Evolutionary conservation across 2,329 filamentous ascomycete genomes (phyloP), one percentile per base, ranked within the genome.

Genomic region (Simplicillium aogashimaense): DNA sequence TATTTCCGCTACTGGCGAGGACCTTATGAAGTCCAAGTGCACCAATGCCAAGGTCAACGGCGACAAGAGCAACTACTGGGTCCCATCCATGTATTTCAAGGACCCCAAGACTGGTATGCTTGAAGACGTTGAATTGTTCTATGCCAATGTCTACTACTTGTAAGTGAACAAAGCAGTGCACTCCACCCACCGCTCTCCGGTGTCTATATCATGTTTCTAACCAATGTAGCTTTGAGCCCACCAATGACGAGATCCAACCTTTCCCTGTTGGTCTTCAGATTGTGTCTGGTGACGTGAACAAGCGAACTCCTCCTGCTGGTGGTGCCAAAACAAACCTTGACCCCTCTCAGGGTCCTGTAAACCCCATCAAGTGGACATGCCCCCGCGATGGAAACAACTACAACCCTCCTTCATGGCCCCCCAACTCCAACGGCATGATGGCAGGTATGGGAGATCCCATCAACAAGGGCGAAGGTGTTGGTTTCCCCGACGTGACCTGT

Each of bases 121-220:
- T 49, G 74, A 80, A 57, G 69, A 72, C 29, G 83, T 88, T 14
- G 69, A 78, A 35, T 63, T 84, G 45, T 79, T 81, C 52, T 86
- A 86, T 56, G 79, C 82, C 74, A 80, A 81, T 53, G 74, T 75
- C 45, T 92, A 92, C 67, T 89, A 90, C 64, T 80, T 83, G 72
- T 76, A 54, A 58, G 68, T 52, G 1, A 31, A 25, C 16, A 40
- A 54, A 29, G 32, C 5, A 9, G 4, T n/a, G n/a, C 18, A 10
- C 39, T 31, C 38, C 20, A 7, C 17, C 13, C 13, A 7, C 29
- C 20, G 34, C 14, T 18, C 8, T 53, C n/a, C 16, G 20, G 12
- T 7, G 29, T 33, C 9, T 42, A 18, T 16, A 35, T 16, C 36
- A n/a, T 9, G 35, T 25, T 16, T 35, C 37, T 13, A 37, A n/a